These are phyloP conservation scores for Boletus tylopilopsis DNA, from an alignment of 768 basidiomycete species.

Conservation along the genomic window DNA sequence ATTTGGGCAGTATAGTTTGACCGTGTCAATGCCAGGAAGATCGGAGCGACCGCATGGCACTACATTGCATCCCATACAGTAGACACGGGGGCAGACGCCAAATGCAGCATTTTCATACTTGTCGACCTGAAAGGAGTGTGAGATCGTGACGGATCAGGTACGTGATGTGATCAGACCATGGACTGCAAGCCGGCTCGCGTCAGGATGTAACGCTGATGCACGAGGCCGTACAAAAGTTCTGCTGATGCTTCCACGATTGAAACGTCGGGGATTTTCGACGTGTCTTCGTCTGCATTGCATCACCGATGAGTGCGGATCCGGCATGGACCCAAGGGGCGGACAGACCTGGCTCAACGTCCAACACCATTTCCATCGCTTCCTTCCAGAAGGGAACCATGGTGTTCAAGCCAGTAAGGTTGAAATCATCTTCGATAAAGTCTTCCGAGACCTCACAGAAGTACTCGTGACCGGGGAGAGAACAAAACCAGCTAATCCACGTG, in stretches of 20 bases:
- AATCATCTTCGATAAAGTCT: slow-evolving; percentile 99
- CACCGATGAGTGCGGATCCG: slow-evolving; percentile 9
- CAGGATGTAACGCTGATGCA: slow-evolving; percentile 96
- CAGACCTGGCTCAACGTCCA: slow-evolving; percentile 98
- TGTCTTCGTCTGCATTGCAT: slow-evolving; percentile 70
- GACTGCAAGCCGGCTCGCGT: slow-evolving; percentile 91
- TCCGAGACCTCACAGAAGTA: slow-evolving; percentile 98
- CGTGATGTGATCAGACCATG: slow-evolving; percentile 59
- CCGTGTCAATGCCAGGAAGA: slow-evolving; percentile 93
- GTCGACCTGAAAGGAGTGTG: slow-evolving; percentile 59
- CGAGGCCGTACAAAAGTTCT: slow-evolving; percentile 94
- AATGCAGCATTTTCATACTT: slow-evolving; percentile 93
- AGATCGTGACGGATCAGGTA: slow-evolving; percentile 16
- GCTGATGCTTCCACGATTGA: slow-evolving; percentile 98
- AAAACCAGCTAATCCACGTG: slow-evolving; percentile 97
- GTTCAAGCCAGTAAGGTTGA: slow-evolving; percentile 96
- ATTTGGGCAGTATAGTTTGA: slow-evolving; percentile 97
- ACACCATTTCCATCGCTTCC: slow-evolving; percentile 99
- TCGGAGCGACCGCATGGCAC: slow-evolving; percentile 96
- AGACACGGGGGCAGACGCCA: slow-evolving; percentile 93
- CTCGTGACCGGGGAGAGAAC: slow-evolving; percentile 91
- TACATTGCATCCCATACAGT: slow-evolving; percentile 83
- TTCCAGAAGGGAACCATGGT: slow-evolving; percentile 99
- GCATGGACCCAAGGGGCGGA: slow-evolving; percentile 15
- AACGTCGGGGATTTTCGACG: slow-evolving; percentile 94